A percentile compares a stretch with the other conserved stretches of the same genome.
Conservation (phyloP, 2,329 filamentous ascomycete genomes). For the Dactylellina cionopaga region DNA sequence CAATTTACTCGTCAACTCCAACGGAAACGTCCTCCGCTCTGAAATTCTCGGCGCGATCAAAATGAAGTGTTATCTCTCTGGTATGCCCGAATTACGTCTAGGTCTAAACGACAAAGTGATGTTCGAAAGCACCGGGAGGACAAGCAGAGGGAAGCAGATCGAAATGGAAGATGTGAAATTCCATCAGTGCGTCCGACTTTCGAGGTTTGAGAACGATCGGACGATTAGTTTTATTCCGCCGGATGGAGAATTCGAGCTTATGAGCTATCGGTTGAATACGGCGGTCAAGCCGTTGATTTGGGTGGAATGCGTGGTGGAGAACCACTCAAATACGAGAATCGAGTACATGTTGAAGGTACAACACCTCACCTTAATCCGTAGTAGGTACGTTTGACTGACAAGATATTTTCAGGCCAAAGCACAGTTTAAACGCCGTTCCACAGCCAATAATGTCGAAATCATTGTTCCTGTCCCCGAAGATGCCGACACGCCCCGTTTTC, state of each 20-base stretch:
- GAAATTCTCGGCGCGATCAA: constrained; percentile 98
- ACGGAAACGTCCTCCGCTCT: constrained; percentile 92
- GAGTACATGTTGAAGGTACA: constrained; percentile 94
- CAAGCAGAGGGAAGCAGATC: constrained; percentile 93
- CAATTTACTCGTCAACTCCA: constrained; percentile 92
- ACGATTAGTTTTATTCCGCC: constrained; percentile 99
- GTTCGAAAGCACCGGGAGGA: constrained; percentile 96
- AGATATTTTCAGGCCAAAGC: constrained; percentile 74
- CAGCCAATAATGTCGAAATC: constrained; percentile 98
- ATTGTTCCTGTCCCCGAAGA: constrained; percentile 97
- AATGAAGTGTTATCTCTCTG: constrained; percentile 99
- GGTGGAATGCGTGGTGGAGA: constrained; percentile 98
- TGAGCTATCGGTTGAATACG: constrained; percentile 98
- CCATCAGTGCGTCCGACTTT: constrained; percentile 95
- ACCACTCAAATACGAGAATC: constrained; percentile 91
- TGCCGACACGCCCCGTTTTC: constrained; percentile 92
- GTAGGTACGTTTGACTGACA: no score
- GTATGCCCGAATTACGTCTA: constrained; percentile 94
- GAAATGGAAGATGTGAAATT: constrained; percentile 99
- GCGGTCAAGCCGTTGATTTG: constrained; percentile 94
- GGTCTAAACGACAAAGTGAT: constrained; percentile 99
- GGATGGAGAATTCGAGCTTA: constrained; percentile 97
- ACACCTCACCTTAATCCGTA: not conserved
- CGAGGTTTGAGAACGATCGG: constrained; percentile 95
- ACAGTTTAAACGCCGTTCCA: constrained; percentile 97